A percentile compares a stretch with the other conserved stretches of the same genome.
Conservation (phyloP, 106 monocot species). For the Apostasia shenzhenica region DNA sequence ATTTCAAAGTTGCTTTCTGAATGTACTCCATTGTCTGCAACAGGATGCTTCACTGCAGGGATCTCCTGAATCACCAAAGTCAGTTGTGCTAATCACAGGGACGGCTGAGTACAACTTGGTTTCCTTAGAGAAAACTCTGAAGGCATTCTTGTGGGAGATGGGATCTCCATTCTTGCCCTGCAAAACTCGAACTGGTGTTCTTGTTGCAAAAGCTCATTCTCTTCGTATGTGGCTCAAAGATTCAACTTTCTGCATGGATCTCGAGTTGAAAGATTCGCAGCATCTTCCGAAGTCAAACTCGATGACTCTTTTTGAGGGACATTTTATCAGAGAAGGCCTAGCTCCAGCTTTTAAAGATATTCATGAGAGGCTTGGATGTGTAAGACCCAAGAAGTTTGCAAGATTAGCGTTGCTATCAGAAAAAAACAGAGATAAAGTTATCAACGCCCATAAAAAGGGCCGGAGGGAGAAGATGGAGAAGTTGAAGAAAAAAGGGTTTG, state of each 20-base stretch:
- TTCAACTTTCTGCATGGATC: constrained; percentile 89
- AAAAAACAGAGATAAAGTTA: constrained; percentile 75
- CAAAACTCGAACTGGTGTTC: constrained; percentile 70
- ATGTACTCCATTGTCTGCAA: constrained; percentile 6
- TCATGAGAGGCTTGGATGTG: constrained; percentile 63
- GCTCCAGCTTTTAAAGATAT: constrained; percentile 88
- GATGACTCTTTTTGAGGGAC: constrained; percentile 76
- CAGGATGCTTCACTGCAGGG: constrained; percentile 98
- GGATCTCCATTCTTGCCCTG: constrained; percentile 92
- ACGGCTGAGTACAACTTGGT: constrained; percentile 87
- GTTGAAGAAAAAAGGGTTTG: constrained; percentile 38
- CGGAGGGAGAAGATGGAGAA: constrained; percentile 67
- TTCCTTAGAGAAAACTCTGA: constrained; percentile 76
- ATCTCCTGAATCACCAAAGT: constrained; percentile 87
- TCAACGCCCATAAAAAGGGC: constrained; percentile 72
- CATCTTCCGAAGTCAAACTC: constrained; percentile 66
- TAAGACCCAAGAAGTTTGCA: constrained; percentile 86
- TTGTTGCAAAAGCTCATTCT: constrained; percentile 93
- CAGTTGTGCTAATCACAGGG: constrained; percentile 86
- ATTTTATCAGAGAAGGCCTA: constrained; percentile 86
- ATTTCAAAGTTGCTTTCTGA: not conserved
- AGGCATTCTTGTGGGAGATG: constrained; percentile 94
- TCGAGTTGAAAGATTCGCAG: constrained; percentile 77
- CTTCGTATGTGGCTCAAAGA: constrained; percentile 99
- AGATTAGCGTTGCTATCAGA: constrained; percentile 74